phyloP scores from a whole-genome alignment of 2,329 filamentous ascomycete genomes.

The Chaetomium sp. region DNA sequence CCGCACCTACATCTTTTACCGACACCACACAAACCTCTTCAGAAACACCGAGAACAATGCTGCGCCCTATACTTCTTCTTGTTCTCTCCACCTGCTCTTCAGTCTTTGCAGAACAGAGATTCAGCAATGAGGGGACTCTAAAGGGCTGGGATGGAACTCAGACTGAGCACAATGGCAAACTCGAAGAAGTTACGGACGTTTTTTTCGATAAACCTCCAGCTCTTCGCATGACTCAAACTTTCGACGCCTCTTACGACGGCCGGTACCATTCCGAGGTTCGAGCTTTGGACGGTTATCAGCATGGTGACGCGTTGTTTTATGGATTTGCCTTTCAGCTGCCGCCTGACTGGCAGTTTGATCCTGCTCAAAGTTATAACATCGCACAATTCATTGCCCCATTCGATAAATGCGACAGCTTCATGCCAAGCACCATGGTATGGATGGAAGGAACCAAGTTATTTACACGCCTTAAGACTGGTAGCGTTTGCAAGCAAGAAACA shows the following conservation, averaged over 20 bases:
- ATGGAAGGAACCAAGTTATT: slow-evolving; percentile 37
- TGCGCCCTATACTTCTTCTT: not conserved
- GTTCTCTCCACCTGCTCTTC: not conserved
- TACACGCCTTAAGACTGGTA: slow-evolving; percentile 37
- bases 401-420: slow-evolving; percentile 40
- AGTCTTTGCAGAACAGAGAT: slow-evolving; percentile 25
- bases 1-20: not conserved
- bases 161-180: slow-evolving; percentile 37
- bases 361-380: slow-evolving; percentile 40
- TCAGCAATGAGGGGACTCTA: slow-evolving; percentile 37
- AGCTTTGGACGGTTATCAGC: slow-evolving; percentile 38
- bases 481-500: slow-evolving; percentile 32
- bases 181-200: slow-evolving; percentile 36
- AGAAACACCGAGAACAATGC: not conserved
- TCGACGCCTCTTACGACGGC: slow-evolving; percentile 35
- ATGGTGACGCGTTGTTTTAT: slow-evolving; percentile 41
- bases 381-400: slow-evolving; percentile 48
- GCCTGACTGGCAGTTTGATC: slow-evolving; percentile 39
- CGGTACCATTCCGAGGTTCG: slow-evolving; percentile 45
- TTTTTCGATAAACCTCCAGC: slow-evolving; percentile 33
- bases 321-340: slow-evolving; percentile 46
- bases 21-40: not conserved
- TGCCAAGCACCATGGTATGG: slow-evolving; percentile 45
- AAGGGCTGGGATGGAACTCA: slow-evolving; percentile 36
- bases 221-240: slow-evolving; percentile 41